Evolutionary conservation across 176 grass and related monocot species (phyloP).

Genomic region (Poa pratensis): DNA sequence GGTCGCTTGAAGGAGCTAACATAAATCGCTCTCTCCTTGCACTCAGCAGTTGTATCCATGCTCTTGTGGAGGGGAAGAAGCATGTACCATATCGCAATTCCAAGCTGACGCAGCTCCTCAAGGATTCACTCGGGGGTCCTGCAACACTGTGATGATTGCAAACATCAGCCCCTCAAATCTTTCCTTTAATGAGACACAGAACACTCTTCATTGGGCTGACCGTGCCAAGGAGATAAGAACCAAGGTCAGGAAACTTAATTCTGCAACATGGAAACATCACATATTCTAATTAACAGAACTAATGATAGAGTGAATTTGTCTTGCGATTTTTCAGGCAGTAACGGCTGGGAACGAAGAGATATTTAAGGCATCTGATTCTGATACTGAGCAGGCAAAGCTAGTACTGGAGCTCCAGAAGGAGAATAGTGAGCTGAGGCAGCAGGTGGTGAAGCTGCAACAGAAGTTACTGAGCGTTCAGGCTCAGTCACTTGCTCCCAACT

Average conservation of each 20-base stretch:
- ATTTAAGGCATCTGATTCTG: constrained; percentile 60
- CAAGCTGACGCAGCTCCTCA: constrained; percentile 91
- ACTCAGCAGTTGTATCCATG: constrained; percentile 90
- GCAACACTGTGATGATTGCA: constrained; percentile 98
- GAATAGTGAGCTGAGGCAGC: constrained; percentile 83
- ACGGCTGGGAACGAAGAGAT: constrained; percentile 56
- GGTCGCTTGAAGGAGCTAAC: constrained; percentile 92
- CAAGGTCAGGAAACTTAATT: constrained; percentile 55
- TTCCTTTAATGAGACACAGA: constrained; percentile 90
- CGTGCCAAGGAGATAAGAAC: constrained; percentile 98
- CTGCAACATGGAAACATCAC: background rate
- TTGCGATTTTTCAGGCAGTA: constrained; percentile 56
- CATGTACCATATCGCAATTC: constrained; percentile 98
- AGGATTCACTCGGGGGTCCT: constrained; percentile 94
- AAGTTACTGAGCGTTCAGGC: constrained; percentile 75
- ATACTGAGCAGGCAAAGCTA: constrained; percentile 75
- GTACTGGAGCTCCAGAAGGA: constrained; percentile 90
- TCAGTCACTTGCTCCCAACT: constrained; percentile 63
- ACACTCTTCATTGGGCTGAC: constrained; percentile 98
- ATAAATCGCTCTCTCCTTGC: constrained; percentile 96
- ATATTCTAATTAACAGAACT: constrained; percentile 29
- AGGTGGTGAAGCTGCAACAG: constrained; percentile 75
- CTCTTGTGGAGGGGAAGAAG: constrained; percentile 94
- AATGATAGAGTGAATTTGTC: constrained; percentile 20
- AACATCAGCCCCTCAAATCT: constrained; percentile 80